These are phyloP conservation scores for Neltuma alba DNA, from an alignment of 306 rosid genomes.

Conservation along the genomic window DNA sequence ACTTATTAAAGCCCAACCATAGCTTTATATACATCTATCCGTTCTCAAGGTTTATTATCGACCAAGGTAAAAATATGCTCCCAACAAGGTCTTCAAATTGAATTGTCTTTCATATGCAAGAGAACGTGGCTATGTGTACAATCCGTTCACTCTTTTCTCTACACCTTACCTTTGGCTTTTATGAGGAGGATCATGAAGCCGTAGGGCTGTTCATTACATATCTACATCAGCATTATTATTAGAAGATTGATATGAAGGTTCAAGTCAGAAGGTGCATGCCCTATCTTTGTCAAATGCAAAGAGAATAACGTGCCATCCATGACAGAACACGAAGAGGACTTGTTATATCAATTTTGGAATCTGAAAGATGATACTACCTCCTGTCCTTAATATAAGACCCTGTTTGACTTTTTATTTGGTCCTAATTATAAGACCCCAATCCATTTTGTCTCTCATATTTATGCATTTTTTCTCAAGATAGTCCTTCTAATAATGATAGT, in stretches of 20 bases:
- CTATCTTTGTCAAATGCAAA: not conserved
- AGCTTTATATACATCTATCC: not conserved
- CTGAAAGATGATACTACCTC: not conserved
- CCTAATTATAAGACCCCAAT: too few species aligned
- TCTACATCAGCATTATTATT: too few species aligned
- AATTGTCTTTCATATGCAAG: too few species aligned
- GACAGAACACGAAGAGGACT: not conserved
- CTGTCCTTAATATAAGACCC: too few species aligned
- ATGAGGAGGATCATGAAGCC: not conserved
- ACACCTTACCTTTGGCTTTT: not conserved
- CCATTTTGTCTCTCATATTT: too few species aligned
- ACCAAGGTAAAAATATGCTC: not conserved
- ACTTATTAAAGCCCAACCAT: not conserved
- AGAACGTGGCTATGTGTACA: too few species aligned
- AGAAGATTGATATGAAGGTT: not conserved
- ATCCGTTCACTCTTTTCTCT: not conserved
- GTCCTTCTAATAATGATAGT: too few species aligned
- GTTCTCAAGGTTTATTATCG: not conserved
- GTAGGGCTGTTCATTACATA: too few species aligned
- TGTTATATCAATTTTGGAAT: not conserved
- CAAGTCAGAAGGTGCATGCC: not conserved
- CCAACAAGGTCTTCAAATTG: not conserved
- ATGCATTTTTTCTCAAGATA: too few species aligned
- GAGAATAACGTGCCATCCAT: not conserved
- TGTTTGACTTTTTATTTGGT: too few species aligned